These are phyloP conservation scores for Cyberlindnera xylosilytica DNA, from an alignment of 805 yeast species.

Conservation along the genomic window DNA sequence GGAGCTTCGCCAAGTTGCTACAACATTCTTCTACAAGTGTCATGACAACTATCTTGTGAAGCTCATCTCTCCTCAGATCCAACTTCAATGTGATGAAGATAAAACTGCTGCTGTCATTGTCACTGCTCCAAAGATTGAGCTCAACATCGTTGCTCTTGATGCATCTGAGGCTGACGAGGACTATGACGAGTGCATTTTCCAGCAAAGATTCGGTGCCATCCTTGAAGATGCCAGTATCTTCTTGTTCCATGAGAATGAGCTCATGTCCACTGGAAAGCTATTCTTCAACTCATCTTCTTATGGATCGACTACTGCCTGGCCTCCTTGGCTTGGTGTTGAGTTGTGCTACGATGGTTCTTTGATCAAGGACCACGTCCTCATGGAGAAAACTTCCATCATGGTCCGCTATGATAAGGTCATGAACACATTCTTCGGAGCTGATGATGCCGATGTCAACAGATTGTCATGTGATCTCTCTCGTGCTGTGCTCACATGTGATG, in stretches of 20 bases:
- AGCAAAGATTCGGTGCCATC: conserved; percentile 67
- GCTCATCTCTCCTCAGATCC: conserved; percentile 80
- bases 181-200: conserved; percentile 45
- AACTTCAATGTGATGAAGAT: conserved; percentile 50
- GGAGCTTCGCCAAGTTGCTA: conserved; percentile 42
- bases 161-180: conserved; percentile 42
- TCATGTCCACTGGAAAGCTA: conserved; percentile 37
- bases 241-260: conserved; percentile 54
- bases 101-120: conserved; percentile 61
- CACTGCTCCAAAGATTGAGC: conserved; percentile 69
- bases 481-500: conserved; percentile 64
- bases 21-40: conserved; percentile 34
- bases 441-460: conserved; percentile 37
- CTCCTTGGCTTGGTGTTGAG: conserved; percentile 85
- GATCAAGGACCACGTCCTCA: conserved; percentile 47
- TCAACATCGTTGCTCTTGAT: conserved; percentile 64
- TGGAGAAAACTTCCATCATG: conserved; percentile 62
- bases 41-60: conserved; percentile 61
- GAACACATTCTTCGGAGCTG: conserved; percentile 35
- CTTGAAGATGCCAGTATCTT: conserved; percentile 70
- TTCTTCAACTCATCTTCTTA: conserved; percentile 50
- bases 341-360: conserved; percentile 53
- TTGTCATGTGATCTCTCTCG: conserved; percentile 67
- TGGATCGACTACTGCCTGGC: conserved; percentile 71
- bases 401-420: conserved; percentile 55